phyloP scores from a whole-genome alignment of 106 monocot species.

The Dendrobium catenatum region DNA sequence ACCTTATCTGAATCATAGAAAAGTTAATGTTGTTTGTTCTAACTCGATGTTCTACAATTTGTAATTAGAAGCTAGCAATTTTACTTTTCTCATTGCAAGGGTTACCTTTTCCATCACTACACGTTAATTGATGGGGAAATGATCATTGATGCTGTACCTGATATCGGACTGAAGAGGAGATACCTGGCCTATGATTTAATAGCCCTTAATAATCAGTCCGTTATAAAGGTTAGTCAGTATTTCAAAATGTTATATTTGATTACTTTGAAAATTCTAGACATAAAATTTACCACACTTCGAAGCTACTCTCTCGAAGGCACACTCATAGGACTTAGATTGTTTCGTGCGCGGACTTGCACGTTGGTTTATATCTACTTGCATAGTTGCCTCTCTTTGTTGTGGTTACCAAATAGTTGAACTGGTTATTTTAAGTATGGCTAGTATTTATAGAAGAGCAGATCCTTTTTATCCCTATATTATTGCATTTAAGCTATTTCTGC shows the following conservation, averaged over 20 bases:
- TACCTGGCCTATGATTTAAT: slow-evolving; percentile 93
- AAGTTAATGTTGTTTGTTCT: neutral
- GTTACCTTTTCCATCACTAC: slow-evolving; percentile 39
- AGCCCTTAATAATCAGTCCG: slow-evolving; percentile 51
- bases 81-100: slow-evolving; percentile 30
- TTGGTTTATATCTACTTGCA: neutral
- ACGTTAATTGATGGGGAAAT: slow-evolving; percentile 98
- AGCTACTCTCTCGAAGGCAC: neutral
- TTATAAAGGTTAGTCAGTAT: slow-evolving; percentile 57
- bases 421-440: neutral
- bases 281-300: neutral
- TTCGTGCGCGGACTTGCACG: neutral
- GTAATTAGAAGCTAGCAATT: neutral
- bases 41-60: neutral
- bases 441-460: neutral
- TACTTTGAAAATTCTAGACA: neutral
- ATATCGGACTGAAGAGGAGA: slow-evolving; percentile 66
- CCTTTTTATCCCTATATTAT: no score
- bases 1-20: slow-evolving; percentile 10
- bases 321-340: neutral
- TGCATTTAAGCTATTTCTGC: neutral
- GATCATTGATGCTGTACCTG: slow-evolving; percentile 86
- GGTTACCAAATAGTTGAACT: neutral
- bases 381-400: neutral
- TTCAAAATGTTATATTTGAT: neutral